phyloP scores from a whole-genome alignment of 2,329 filamentous ascomycete genomes.

The Monilinia fructicola region DNA sequence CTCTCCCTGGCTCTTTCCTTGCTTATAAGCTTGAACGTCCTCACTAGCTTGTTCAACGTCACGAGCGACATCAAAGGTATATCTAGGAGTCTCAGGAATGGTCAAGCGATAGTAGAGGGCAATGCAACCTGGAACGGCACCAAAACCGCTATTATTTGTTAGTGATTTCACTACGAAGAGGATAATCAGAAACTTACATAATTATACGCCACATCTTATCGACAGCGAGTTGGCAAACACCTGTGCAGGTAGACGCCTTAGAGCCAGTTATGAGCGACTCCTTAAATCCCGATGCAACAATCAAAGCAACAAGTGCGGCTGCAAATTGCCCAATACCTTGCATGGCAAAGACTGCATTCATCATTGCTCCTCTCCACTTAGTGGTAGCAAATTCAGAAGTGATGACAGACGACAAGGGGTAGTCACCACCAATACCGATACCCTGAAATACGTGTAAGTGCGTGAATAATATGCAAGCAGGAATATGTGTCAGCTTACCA shows the following conservation, averaged over 20 bases:
- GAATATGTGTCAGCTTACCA: constrained; percentile 45
- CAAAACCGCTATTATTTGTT: constrained; percentile 55
- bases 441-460: constrained; percentile 46
- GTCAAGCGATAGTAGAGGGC: constrained; percentile 82
- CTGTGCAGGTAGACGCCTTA: constrained; percentile 57
- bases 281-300: constrained; percentile 71
- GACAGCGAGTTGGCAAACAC: constrained; percentile 65
- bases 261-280: constrained; percentile 55
- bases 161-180: background rate
- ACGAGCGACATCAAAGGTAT: constrained; percentile 78
- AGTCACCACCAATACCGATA: constrained; percentile 73
- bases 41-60: constrained; percentile 72
- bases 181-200: constrained; percentile 45
- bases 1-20: constrained; percentile 59
- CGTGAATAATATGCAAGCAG: background rate
- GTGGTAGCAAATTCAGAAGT: constrained; percentile 86
- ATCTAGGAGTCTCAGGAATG: constrained; percentile 84
- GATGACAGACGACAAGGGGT: constrained; percentile 79
- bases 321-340: constrained; percentile 79
- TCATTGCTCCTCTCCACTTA: constrained; percentile 84
- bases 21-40: constrained; percentile 74
- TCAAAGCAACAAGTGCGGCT: constrained; percentile 73
- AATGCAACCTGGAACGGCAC: constrained; percentile 75
- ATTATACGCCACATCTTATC: constrained; percentile 87
- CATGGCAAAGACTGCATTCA: constrained; percentile 84